Evolutionary conservation across 2,329 filamentous ascomycete genomes (phyloP), one percentile per base, ranked within the genome.

Genomic region (Cordyceps cicadae): DNA sequence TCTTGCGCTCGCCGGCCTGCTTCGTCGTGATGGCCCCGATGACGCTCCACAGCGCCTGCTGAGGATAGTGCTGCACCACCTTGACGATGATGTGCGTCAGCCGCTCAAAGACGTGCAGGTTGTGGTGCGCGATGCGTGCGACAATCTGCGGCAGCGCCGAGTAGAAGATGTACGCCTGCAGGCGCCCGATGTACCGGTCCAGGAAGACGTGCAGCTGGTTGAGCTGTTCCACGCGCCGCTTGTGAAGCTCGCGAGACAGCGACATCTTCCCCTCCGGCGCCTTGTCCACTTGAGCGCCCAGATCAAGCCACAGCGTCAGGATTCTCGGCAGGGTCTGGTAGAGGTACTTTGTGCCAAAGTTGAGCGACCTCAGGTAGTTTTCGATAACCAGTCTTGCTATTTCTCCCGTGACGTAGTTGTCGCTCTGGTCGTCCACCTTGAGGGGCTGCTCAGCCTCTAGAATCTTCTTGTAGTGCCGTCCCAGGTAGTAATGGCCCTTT

Each of bases 391-490:
- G 81, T 69, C 92, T 92, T 2, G 91, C 87, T 21, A 87, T 85
- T 70, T 97, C 92, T 45, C 94, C 95, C 12, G 84, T 89, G 60
- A 94, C 75, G 67, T 86, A 92, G 62, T 83, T 80, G 59, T 92
- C 87, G 48, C 83, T 87, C 72, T 96, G 92, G 64, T 92, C 92
- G 32, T 87, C 84, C 19, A 84, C 79, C 43, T 88, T 86, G 57
- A 96, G 83, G 2, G 82, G 78, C 72, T 91, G 92, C 71, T 97
- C 92, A 0, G 91, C 90, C 68, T 97, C 93, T 3, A 97, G 78
- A 4, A 97, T 83, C 73, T 97, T 99, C 72, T 96, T 95, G 80
- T 99, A 99, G 74, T 97, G 92, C 52, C 93, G 91, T 5, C 94
- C 94, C 11, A 99, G 82, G 71, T 97, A 96, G 72, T 97, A 99